phyloP scores from a whole-genome alignment of 2,329 filamentous ascomycete species.

The Exophiala calicioides region DNA sequence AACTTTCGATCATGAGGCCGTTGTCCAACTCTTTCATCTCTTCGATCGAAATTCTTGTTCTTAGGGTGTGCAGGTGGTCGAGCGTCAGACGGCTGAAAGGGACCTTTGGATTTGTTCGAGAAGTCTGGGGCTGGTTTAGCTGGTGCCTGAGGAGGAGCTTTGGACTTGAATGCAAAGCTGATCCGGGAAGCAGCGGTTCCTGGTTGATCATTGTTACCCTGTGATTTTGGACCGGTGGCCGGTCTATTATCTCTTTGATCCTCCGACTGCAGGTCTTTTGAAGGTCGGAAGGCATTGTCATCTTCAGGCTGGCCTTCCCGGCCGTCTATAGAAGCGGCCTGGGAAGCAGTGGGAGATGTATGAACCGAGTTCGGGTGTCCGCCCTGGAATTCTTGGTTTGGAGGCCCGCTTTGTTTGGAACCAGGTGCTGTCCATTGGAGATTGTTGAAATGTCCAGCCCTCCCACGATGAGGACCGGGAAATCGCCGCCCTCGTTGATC shows the following conservation, averaged over 20 bases:
- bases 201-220: constrained; percentile 55
- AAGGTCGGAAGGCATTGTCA: constrained; percentile 63
- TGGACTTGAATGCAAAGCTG: constrained; percentile 90
- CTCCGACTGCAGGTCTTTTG: constrained; percentile 66
- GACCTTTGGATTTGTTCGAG: constrained; percentile 44
- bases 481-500: constrained; percentile 30
- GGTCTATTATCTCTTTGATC: constrained; percentile 60
- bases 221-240: constrained; percentile 56
- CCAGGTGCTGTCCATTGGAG: constrained; percentile 69
- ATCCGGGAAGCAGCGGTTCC: constrained; percentile 67
- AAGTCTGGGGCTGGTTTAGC: constrained; percentile 54
- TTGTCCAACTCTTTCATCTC: constrained; percentile 42
- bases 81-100: constrained; percentile 41
- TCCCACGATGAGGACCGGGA: constrained; percentile 46
- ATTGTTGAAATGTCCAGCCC: constrained; percentile 63
- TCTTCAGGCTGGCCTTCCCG: constrained; percentile 49
- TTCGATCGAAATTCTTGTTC: constrained; percentile 45
- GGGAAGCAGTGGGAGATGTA: constrained; percentile 34
- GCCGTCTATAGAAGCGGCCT: constrained; percentile 37
- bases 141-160: constrained; percentile 59
- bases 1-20: constrained; percentile 38
- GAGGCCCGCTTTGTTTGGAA: constrained; percentile 46
- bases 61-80: constrained; percentile 41
- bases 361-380: constrained; percentile 39
- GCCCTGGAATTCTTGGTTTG: constrained; percentile 42